These are phyloP conservation scores for Chalaropsis ovoidea DNA, from an alignment of 2,329 filamentous ascomycete species.

Conservation along the genomic window DNA sequence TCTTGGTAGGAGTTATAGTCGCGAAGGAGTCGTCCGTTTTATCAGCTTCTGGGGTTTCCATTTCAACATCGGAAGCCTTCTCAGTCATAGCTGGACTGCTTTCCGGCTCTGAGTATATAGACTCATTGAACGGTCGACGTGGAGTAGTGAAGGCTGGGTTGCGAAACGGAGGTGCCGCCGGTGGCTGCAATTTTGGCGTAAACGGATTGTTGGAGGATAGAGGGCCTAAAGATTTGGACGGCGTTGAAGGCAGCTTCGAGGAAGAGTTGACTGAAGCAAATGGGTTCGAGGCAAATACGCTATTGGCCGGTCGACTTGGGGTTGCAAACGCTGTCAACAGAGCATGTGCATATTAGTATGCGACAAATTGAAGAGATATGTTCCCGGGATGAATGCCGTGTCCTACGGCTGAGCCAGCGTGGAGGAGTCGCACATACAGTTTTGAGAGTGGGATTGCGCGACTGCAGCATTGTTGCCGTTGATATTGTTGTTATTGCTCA, in stretches of 20 bases:
- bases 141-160: slow-evolving; percentile 57
- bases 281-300: slow-evolving; percentile 31
- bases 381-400: not conserved
- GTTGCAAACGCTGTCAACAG: slow-evolving; percentile 1
- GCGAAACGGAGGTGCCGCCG: slow-evolving; percentile 44
- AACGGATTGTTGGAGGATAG: slow-evolving; percentile 26
- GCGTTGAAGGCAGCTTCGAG: slow-evolving; percentile 30
- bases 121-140: slow-evolving; percentile 46
- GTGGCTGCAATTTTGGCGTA: slow-evolving; percentile 6
- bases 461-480: not conserved
- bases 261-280: slow-evolving; percentile 32
- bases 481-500: slow-evolving; percentile 28
- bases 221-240: slow-evolving; percentile 35
- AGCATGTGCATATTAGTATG: not conserved
- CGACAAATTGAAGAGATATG: not conserved
- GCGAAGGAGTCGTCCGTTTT: slow-evolving; percentile 26
- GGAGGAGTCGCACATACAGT: not conserved
- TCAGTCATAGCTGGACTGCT: slow-evolving; percentile 52
- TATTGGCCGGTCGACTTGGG: not conserved
- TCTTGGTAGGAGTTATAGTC: slow-evolving; percentile 39
- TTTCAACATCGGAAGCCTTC: slow-evolving; percentile 40
- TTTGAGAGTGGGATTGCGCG: not conserved
- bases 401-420: not conserved
- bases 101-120: slow-evolving; percentile 47
- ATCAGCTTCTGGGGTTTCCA: slow-evolving; percentile 29